Evolutionary conservation across 2,329 filamentous ascomycete species (phyloP).

Genomic region (Ciborinia camelliae): DNA sequence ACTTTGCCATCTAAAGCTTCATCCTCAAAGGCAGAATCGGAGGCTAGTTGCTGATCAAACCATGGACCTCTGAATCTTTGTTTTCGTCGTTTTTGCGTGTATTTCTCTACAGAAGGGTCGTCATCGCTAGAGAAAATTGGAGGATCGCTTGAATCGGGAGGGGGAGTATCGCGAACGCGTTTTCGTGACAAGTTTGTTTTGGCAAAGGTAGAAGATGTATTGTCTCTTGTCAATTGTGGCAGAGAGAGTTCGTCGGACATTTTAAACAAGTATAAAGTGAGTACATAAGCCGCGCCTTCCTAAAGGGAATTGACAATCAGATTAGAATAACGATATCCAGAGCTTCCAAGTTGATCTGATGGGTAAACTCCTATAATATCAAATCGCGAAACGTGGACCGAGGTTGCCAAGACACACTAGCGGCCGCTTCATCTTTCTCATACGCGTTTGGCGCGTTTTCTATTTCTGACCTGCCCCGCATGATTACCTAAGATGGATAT

Average conservation of each 20-base stretch:
- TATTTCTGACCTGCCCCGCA: neutral
- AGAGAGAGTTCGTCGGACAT: slow-evolving; percentile 30
- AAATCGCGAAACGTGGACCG: neutral
- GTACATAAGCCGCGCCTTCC: neutral
- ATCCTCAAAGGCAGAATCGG: slow-evolving; percentile 26
- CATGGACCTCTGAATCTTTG: slow-evolving; percentile 63
- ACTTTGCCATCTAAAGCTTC: slow-evolving; percentile 9
- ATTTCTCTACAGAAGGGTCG: slow-evolving; percentile 64
- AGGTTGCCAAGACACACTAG: neutral
- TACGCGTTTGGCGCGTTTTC: neutral
- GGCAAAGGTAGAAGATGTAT: slow-evolving; percentile 3
- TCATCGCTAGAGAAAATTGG: slow-evolving; percentile 71
- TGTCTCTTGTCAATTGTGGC: slow-evolving; percentile 19
- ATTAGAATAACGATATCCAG: neutral
- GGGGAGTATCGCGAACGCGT: slow-evolving; percentile 39
- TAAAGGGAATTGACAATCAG: neutral
- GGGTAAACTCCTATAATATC: neutral
- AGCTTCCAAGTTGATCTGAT: neutral
- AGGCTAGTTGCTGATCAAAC: slow-evolving; percentile 57
- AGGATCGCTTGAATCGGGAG: slow-evolving; percentile 61
- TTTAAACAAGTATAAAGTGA: neutral
- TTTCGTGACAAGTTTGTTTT: slow-evolving; percentile 34
- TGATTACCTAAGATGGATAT: neutral
- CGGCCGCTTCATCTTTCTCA: neutral
- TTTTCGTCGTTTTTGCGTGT: slow-evolving; percentile 57